phyloP scores from a whole-genome alignment of 1,284 basidiomycete species.

The Leucoagaricus sp. region DNA sequence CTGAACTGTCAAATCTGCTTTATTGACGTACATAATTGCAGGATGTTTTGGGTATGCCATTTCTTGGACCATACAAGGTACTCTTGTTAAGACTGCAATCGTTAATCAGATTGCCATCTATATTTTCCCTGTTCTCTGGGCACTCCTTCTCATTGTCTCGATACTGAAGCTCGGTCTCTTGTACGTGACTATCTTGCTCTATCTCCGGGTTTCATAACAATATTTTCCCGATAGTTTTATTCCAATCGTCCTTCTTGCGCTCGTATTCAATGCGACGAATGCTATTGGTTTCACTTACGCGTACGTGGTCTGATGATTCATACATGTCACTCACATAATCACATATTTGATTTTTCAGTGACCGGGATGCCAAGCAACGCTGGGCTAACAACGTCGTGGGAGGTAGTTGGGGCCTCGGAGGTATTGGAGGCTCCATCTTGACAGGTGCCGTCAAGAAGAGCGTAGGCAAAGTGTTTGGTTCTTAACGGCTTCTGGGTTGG shows the following conservation, averaged over 20 bases:
- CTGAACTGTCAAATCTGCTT: too few species aligned
- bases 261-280: slow-evolving; percentile 92
- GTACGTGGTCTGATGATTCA: slow-evolving; percentile 44
- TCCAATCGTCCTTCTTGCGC: slow-evolving; percentile 84
- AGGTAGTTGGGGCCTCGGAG: slow-evolving; percentile 64
- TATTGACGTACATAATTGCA: slow-evolving; percentile 29
- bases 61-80: background rate
- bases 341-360: slow-evolving; percentile 46
- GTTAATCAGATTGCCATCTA: slow-evolving; percentile 77
- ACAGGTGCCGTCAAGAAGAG: slow-evolving; percentile 79
- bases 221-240: slow-evolving; percentile 57
- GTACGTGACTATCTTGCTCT: slow-evolving; percentile 44
- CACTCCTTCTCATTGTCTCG: slow-evolving; percentile 83
- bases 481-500: slow-evolving; percentile 3
- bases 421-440: slow-evolving; percentile 78
- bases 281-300: slow-evolving; percentile 92
- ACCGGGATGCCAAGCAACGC: slow-evolving; percentile 84
- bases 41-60: slow-evolving; percentile 86
- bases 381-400: slow-evolving; percentile 75
- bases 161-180: slow-evolving; percentile 85
- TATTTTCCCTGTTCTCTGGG: slow-evolving; percentile 87
- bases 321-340: slow-evolving; percentile 8
- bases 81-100: slow-evolving; percentile 7
- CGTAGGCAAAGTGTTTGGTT: slow-evolving; percentile 73
- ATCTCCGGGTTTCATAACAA: background rate